Conservation (phyloP, 805 yeast genomes). For the Yarrowia hollandica region DNA sequence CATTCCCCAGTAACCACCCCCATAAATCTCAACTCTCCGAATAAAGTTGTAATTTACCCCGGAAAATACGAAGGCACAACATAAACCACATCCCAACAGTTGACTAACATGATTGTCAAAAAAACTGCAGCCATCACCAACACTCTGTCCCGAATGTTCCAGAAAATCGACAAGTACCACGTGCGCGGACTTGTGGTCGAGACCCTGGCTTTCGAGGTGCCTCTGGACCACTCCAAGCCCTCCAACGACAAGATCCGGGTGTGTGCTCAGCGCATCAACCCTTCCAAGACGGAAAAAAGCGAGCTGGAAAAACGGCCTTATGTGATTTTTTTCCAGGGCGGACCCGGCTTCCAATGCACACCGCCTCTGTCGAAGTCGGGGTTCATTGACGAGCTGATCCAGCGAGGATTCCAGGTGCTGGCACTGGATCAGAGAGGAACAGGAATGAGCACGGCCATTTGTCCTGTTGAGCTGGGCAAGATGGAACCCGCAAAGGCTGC, state of each 20-base stretch:
- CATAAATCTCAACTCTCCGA: not conserved
- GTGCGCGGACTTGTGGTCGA: slow-evolving; percentile 18
- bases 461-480: slow-evolving; percentile 36
- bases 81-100: no score
- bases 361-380: slow-evolving; percentile 46
- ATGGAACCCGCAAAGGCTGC: slow-evolving; percentile 41
- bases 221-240: slow-evolving; percentile 22
- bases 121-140: no score
- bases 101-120: not conserved
- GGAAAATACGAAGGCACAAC: not conserved
- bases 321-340: slow-evolving; percentile 24
- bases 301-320: slow-evolving; percentile 9
- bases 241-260: not conserved
- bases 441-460: slow-evolving; percentile 53
- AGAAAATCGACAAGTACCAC: slow-evolving; percentile 11
- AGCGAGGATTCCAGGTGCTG: slow-evolving; percentile 48
- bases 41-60: not conserved
- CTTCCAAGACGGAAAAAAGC: not conserved
- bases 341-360: slow-evolving; percentile 31
- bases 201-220: slow-evolving; percentile 15
- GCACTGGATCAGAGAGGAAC: slow-evolving; percentile 64
- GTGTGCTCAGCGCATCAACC: slow-evolving; percentile 16
- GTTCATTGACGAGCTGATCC: slow-evolving; percentile 44
- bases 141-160: not conserved
- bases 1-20: no score